Evolutionary conservation across 2,329 filamentous ascomycete species (phyloP).

Genomic region (Sodiomyces alkalinus): DNA sequence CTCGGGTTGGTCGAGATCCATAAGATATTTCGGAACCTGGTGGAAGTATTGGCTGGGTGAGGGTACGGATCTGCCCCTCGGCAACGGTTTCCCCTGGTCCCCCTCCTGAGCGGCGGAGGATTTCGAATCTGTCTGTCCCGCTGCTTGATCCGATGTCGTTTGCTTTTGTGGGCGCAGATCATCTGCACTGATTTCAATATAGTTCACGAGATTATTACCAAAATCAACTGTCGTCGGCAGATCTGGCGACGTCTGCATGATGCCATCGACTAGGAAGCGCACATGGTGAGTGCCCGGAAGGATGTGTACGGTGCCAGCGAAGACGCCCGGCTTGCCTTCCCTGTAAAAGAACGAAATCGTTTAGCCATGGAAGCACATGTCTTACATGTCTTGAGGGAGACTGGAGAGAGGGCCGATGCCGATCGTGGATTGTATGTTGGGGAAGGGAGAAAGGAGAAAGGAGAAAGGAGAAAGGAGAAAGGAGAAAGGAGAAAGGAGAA

Average conservation of each 20-base stretch:
- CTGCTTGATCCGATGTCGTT: conserved; percentile 12
- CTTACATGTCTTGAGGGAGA: too few relatives aligned
- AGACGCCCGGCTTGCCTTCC: conserved; percentile 43
- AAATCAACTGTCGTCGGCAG: conserved; percentile 94
- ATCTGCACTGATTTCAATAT: conserved; percentile 80
- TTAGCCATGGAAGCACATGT: too few relatives aligned
- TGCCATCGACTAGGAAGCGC: conserved; percentile 87
- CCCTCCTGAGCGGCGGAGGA: conserved; percentile 21
- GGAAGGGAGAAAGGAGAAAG: too few relatives aligned
- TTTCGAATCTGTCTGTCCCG: conserved; percentile 13
- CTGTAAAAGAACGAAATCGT: conserved; percentile 23
- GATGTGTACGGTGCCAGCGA: conserved; percentile 66
- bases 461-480: too few relatives aligned
- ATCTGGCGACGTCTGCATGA: conserved; percentile 77
- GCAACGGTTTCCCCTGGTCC: conserved; percentile 23
- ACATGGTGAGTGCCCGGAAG: conserved; percentile 91
- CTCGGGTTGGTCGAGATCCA: conserved; percentile 76
- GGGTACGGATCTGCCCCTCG: conserved; percentile 38
- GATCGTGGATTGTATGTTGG: too few relatives aligned
- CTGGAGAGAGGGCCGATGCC: too few relatives aligned
- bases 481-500: too few relatives aligned
- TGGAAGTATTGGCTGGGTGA: conserved; percentile 49
- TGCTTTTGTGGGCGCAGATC: conserved; percentile 35
- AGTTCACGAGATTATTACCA: conserved; percentile 96
- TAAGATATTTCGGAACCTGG: conserved; percentile 68